Base-by-base conservation (phyloP, 768 basidiomycete genomes). In the Tephrocybe rancida region DNA sequence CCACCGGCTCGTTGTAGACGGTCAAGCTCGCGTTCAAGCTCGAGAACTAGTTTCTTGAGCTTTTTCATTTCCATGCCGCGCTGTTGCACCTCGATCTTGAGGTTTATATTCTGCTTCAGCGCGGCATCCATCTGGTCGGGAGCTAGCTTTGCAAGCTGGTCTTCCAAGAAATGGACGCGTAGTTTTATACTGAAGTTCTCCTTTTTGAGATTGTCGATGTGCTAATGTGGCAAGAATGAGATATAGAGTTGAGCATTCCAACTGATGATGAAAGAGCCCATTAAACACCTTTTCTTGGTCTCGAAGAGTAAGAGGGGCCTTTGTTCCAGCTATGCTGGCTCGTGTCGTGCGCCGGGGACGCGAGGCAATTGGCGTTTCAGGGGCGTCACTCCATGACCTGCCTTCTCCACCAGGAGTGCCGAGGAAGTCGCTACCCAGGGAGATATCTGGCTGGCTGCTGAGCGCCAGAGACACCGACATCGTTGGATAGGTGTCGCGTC, bases 161-260 rank as follows among this genome's bases (percentile, higher is more conserved):
- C 94, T 70, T 98, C 92, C 38, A 97, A 82, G 67, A 97, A 96
- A 66, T 97, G 94, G 3, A 98, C 91, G 54, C 94, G 91, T 47
- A 98, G 82, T 70, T 98, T 97, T 67, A 99, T 87, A 64, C 88
- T 89, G 69, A 98, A 98, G 77, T 96, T 96, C 69, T 98, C 95
- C 69, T 95, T 97, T 75, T 96, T 95, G 64, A 95, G 83, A 57
- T 86, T 86, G 72, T 98, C 94, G 65, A 97, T 92, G 69, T 95
- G 91, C 95, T 98, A 41, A 18, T 30, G 27, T 4, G 21, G 19
- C 9, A 16, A 16, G 29, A 26, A 26, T 16, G 11, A 37, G 7
- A 16, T 9, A 37, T 6, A n/a, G n/a, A n/a, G 22, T 53, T 35
- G 25, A 24, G 52, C 24, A 42, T 42, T 38, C 41, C 39, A 14